Base-by-base conservation (phyloP, 441 rosid species). In the Eruca vesicaria region DNA sequence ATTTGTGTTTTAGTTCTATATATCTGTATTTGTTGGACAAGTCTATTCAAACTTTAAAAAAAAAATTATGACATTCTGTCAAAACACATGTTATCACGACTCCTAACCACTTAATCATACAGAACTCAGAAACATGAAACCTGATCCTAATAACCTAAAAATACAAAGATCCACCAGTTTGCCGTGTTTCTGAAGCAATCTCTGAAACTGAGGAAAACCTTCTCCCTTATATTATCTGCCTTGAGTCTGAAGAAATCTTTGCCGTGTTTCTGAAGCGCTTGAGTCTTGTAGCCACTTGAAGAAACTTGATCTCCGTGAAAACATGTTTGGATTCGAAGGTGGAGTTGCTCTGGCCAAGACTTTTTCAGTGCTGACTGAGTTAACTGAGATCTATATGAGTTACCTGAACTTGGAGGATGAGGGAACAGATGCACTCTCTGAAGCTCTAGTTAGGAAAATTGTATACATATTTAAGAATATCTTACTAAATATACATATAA, bases 291-390 rank as follows among this genome's bases (percentile, higher is more conserved):
- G 71, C 73, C 77, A 58, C 33, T 65, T 88, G 76, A 86, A 82
- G 80, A 88, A 81, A 77, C 87, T 88, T 78, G 92, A 88, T 79
- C 87, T 88, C 28, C 86, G 90, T 63, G 92, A 88, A 69, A 88
- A 88, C 80, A 88, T 88, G 90, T 88, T 86, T 77, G 90, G 92
- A 60, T 84, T 85, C 6, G 92, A 85, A 76, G 89, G 87, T 66
- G 92, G 89, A 66, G 29, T 88, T 35, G 80, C 89, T 12, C 72
- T 88, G 77, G 81, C 85, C 64, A 81, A 84, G 81, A 78, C 84
- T 59, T 19, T 88, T 31, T 73, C 81, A 32, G 69, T 52, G 50
- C 75, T 84, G 79, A 48, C 77, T 32, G 68, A 77, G 32, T 75
- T 88, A 45, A 83, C 84, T 11, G 87, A 84, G 83, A 72, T 82